Base-by-base conservation (phyloP, 345 rosid species). In the Sisymbrium altissimum region DNA sequence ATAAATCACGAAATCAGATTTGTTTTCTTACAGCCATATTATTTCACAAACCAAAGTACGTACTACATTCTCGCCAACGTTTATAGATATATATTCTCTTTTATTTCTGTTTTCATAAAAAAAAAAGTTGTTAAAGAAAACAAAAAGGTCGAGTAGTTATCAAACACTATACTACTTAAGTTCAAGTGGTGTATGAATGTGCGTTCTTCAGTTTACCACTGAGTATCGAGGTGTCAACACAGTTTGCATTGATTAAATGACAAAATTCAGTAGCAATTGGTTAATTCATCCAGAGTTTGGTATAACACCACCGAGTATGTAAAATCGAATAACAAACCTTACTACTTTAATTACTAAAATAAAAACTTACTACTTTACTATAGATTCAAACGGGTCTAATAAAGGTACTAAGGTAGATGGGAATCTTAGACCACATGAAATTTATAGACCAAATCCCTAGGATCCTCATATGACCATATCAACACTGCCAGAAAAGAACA, bases 371-470 rank as follows among this genome's bases (percentile, higher is more conserved):
- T 21, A 21, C 35, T 14, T 53, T 50, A 67, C 5, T 7, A 23
- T n/a, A 25, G 10, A 43, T 58, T 57, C 9, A 66, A 38, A 59
- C 19, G 18, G 66, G 54, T 39, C 39, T 23, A 45, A 14, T 48
- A 74, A 70, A 70, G 41, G 17, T 23, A 23, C n/a, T n/a, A n/a
- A n/a, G n/a, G 25, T 54, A 23, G 48, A 25, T 53, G 45, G 35
- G 79, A 69, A 76, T 76, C 75, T 70, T 76, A 62, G 79, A 76
- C 71, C 59, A 69, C 48, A 54, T 69, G 75, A 18, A 18, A 19
- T 27, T 23, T 44, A 21, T 12, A 56, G 52, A 61, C 43, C 65
- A 76, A 68, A 68, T 68, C 44, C 5, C 68, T 74, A 57, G 60
- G 71, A 56, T 54, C 29, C 56, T 18, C 39, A 50, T 18, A 39